Conservation (phyloP, 768 basidiomycete genomes). For the Lactarius hengduanensis region DNA sequence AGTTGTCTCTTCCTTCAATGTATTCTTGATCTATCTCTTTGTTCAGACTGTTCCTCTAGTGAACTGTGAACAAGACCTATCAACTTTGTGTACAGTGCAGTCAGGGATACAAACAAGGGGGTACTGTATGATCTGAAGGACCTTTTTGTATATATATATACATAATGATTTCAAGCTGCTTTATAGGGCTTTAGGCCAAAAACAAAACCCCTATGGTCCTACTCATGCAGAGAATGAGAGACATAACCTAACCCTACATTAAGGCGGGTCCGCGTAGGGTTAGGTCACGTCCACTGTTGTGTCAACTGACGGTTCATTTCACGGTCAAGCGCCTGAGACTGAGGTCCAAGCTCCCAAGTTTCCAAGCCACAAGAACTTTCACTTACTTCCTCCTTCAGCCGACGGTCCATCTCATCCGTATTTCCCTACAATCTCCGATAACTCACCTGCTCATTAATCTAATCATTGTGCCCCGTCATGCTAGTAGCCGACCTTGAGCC, state of each 20-base stretch:
- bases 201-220: no score
- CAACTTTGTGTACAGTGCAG: no score
- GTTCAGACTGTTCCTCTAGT: no score
- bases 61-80: no score
- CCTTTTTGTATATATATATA: no score
- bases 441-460: not conserved
- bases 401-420: not conserved
- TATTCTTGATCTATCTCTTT: no score
- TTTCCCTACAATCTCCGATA: not conserved
- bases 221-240: no score
- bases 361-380: not conserved
- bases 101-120: no score
- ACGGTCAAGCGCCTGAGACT: not conserved
- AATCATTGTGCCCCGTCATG: slow-evolving; percentile 14
- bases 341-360: not conserved
- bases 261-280: not conserved
- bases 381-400: not conserved
- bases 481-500: slow-evolving; percentile 51
- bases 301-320: slow-evolving; percentile 1
- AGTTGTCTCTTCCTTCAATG: no score
- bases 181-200: no score
- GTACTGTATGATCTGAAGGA: no score
- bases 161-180: no score
- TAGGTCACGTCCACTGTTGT: not conserved
- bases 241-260: slow-evolving; percentile 23